These are phyloP conservation scores for Penicillium sp. DNA, from an alignment of 2,329 filamentous ascomycete genomes.

Conservation along the genomic window DNA sequence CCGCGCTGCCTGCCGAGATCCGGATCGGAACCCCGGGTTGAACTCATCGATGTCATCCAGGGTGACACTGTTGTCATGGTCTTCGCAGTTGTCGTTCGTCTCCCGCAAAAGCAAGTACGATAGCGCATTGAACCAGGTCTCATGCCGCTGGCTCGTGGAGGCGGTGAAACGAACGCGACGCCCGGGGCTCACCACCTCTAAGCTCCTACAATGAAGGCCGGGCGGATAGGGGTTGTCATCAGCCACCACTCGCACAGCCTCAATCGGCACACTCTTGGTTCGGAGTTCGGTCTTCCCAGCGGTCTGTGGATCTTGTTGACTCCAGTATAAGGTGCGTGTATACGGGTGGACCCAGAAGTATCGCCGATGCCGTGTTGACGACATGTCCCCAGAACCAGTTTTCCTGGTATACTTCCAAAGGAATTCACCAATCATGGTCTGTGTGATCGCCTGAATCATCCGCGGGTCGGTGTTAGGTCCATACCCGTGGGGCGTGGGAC, in stretches of 20 bases:
- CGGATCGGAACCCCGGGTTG: slow-evolving; percentile 59
- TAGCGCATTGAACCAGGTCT: slow-evolving; percentile 97
- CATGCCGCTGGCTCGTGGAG: slow-evolving; percentile 85
- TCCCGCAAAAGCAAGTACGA: slow-evolving; percentile 85
- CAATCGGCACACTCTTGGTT: slow-evolving; percentile 87
- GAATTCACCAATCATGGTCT: slow-evolving; percentile 99
- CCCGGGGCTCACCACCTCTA: slow-evolving; percentile 83
- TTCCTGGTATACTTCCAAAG: slow-evolving; percentile 99
- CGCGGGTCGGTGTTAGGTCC: slow-evolving; percentile 77
- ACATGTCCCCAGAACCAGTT: slow-evolving; percentile 80
- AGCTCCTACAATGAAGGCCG: slow-evolving; percentile 86
- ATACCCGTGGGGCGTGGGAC: slow-evolving; percentile 52
- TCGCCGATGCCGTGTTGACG: slow-evolving; percentile 79
- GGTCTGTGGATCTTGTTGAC: slow-evolving; percentile 74
- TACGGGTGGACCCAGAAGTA: slow-evolving; percentile 99
- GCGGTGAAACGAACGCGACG: slow-evolving; percentile 91
- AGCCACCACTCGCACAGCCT: slow-evolving; percentile 82
- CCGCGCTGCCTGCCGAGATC: slow-evolving; percentile 51
- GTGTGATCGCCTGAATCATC: slow-evolving; percentile 98
- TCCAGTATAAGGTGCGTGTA: slow-evolving; percentile 95
- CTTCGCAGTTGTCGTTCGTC: slow-evolving; percentile 52
- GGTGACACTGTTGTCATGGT: slow-evolving; percentile 52
- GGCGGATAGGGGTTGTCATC: slow-evolving; percentile 95
- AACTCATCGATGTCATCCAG: slow-evolving; percentile 67
- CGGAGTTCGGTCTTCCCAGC: slow-evolving; percentile 71